Base-by-base conservation (phyloP, 2,329 filamentous ascomycete species). In the Talaromyces funiculosus region DNA sequence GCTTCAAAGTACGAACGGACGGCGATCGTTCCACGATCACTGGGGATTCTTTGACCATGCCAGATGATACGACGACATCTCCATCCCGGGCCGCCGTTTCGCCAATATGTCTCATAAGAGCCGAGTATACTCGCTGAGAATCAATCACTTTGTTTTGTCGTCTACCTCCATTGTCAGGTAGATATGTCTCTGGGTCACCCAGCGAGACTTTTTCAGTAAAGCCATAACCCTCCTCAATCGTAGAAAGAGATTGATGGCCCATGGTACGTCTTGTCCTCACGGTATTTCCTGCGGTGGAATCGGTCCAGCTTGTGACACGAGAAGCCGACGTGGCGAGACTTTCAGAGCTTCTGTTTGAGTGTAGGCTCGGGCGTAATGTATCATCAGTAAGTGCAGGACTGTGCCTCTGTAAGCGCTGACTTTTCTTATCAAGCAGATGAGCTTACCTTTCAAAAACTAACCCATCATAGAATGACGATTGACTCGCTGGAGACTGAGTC, bases 241-340 rank as follows among this genome's bases (percentile, higher is more conserved):
- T 72, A 12, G 76, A 78, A 22, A 80, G 65, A 9, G 72, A 70
- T 59, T 75, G 74, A 12, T 68, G 68, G 43, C 74, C 71, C 5
- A 69, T 67, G 31, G 67, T 61, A 20, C 68, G 72, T 22, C 71
- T 68, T 10, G 70, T 69, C n/a, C 66, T 64, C 29, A 77, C 65
- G 4, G 77, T 79, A 60, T 75, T 75, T 47, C 71, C 69, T n/a
- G 70, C 70, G 2, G 75, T 79, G 3, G 78, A 80, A 62, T 80
- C 72, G 37, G 78, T 75, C 78, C 78, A 80, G 64, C 78, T 81
- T 14, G 77, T 79, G n/a, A 78, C 76, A 29, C 78, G 75, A 33
- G 78, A 80, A 33, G 67, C 68, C 9, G 69, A 72, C 3, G 72
- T 75, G 43, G 67, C 69, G 31, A 73, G 59, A 51, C 73, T 77